Evolutionary conservation across 192 early-diverging fungal species (phyloP).

Genomic region (Spizellomyces sp.): DNA sequence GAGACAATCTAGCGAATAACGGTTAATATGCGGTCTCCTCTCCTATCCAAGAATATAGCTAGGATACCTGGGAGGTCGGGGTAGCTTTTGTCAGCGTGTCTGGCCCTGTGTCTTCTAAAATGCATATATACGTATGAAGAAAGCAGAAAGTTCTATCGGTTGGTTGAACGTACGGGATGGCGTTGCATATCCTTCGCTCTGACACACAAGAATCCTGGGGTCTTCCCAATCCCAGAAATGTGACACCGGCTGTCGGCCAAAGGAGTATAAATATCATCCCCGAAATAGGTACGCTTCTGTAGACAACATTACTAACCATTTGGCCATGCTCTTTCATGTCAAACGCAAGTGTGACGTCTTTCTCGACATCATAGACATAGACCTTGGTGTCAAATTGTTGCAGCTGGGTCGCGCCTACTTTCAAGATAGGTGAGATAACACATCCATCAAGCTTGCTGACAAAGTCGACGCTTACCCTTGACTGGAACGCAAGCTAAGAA

Average conservation of each 20-base stretch:
- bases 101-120: no score
- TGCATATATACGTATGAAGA: no score
- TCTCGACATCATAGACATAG: slow-evolving; percentile 38
- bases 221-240: slow-evolving; percentile 44
- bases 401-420: slow-evolving; percentile 20
- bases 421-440: background rate
- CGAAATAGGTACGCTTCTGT: background rate
- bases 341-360: slow-evolving; percentile 24
- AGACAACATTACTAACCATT: slow-evolving; percentile 19
- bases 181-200: slow-evolving; percentile 7
- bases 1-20: slow-evolving; percentile 35
- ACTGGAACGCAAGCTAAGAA: background rate
- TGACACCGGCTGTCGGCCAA: slow-evolving; percentile 13
- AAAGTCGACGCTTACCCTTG: slow-evolving; percentile 1
- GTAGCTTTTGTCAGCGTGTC: no score
- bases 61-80: no score
- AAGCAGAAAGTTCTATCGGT: no score
- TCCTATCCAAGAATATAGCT: no score
- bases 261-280: slow-evolving; percentile 1
- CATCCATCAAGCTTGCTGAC: background rate
- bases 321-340: slow-evolving; percentile 23
- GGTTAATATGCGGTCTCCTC: no score
- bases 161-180: no score
- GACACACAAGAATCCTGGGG: slow-evolving; percentile 44
- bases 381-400: slow-evolving; percentile 13